Percentiles rank a stretch among this genome's conserved stretches.
Evolutionary conservation across 2,329 filamentous ascomycete species (phyloP).

Genomic region (Massarina eburnea): DNA sequence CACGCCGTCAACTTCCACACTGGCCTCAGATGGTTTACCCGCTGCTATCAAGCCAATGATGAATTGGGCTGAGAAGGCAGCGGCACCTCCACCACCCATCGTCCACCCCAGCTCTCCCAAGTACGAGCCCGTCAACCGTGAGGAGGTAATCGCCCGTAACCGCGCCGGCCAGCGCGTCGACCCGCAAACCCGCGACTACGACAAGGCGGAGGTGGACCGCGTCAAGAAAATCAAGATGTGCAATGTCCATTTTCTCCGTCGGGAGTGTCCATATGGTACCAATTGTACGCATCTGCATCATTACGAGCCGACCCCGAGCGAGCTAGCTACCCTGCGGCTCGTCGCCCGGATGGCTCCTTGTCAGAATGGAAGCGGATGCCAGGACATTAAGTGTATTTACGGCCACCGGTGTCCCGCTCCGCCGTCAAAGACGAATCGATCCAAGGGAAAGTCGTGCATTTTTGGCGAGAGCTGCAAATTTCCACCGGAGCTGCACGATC

Average conservation of each 20-base stretch:
- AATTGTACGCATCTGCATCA: slow-evolving; percentile 58
- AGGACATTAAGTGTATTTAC: slow-evolving; percentile 64
- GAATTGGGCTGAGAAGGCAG: slow-evolving; percentile 37
- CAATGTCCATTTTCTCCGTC: slow-evolving; percentile 62
- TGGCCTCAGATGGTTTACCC: slow-evolving; percentile 23
- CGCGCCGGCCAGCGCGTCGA: slow-evolving; percentile 63
- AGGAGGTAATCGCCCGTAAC: slow-evolving; percentile 56
- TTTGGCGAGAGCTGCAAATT: slow-evolving; percentile 63
- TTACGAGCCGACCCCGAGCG: slow-evolving; percentile 56
- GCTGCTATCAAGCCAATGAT: slow-evolving; percentile 11
- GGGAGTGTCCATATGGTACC: slow-evolving; percentile 58
- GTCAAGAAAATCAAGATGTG: slow-evolving; percentile 65
- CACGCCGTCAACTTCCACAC: slow-evolving; percentile 33
- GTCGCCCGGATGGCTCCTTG: slow-evolving; percentile 67
- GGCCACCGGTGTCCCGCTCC: slow-evolving; percentile 64
- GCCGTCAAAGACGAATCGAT: slow-evolving; percentile 38
- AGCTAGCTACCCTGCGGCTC: slow-evolving; percentile 57
- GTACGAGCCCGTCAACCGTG: slow-evolving; percentile 29
- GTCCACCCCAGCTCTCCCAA: slow-evolving; percentile 7
- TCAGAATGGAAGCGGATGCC: slow-evolving; percentile 58
- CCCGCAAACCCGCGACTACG: slow-evolving; percentile 49
- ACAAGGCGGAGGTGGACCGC: slow-evolving; percentile 60
- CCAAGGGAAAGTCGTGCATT: slow-evolving; percentile 58
- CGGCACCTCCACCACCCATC: slow-evolving; percentile 38
- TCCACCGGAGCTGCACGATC: slow-evolving; percentile 57